These are phyloP conservation scores for Chlorella vulgaris DNA, from an alignment of 139 green algal species.

Conservation along the genomic window DNA sequence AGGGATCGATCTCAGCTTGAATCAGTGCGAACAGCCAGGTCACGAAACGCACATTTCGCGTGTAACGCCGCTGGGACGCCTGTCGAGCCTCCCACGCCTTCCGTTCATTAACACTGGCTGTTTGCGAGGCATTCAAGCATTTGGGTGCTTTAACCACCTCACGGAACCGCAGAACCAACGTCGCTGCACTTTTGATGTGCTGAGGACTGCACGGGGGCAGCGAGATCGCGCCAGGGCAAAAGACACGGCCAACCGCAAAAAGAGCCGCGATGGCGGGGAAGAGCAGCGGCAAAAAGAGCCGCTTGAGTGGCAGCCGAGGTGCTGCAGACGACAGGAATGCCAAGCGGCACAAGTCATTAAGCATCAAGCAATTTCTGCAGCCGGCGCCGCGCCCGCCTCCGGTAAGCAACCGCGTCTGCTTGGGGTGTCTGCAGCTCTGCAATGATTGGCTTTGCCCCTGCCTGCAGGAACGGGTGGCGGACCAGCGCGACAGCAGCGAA, in stretches of 20 bases:
- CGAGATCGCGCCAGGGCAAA: too few species aligned
- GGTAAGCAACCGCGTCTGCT: background rate
- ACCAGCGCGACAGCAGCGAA: slow-evolving; percentile 17
- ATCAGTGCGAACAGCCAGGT: too few species aligned
- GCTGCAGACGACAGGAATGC: background rate
- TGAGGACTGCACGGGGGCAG: too few species aligned
- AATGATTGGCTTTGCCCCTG: background rate
- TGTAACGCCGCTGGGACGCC: too few species aligned
- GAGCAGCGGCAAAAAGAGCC: slow-evolving; percentile 10
- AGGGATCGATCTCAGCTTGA: too few species aligned
- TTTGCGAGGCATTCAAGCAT: too few species aligned
- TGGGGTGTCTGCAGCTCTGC: background rate
- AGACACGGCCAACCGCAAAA: background rate
- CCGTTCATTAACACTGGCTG: too few species aligned
- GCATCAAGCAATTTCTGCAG: slow-evolving; percentile 25
- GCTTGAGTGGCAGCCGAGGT: background rate
- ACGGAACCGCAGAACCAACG: too few species aligned
- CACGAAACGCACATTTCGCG: too few species aligned
- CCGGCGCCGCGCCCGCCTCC: background rate
- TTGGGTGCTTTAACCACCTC: too few species aligned
- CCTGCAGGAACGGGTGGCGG: background rate
- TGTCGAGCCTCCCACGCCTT: too few species aligned
- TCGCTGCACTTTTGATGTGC: too few species aligned
- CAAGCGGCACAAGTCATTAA: slow-evolving; percentile 4
- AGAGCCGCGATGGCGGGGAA: background rate